Evolutionary conservation across 495 filamentous ascomycete species (phyloP), one percentile per base, ranked within the genome.

Genomic region (Diplogelasinospora grovesii): DNA sequence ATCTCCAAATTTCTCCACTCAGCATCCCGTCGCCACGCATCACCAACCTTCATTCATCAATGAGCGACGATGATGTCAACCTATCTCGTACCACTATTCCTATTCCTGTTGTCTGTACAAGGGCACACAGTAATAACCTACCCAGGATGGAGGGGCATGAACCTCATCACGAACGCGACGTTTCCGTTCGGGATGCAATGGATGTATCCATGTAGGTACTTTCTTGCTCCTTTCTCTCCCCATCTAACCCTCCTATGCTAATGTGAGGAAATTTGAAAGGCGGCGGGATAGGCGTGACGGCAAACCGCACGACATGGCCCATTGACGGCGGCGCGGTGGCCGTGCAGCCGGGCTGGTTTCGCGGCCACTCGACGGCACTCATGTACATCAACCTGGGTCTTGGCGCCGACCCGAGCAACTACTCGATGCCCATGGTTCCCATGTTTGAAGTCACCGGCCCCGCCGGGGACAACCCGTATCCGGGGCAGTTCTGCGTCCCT

Each of bases 101-200:
- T n/a, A n/a, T n/a, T n/a, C n/a, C n/a, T n/a, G n/a, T n/a, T n/a
- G n/a, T n/a, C n/a, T n/a, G n/a, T n/a, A n/a, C n/a, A n/a, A n/a
- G n/a, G n/a, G n/a, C 89, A 96, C 58, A 87, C 76, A 8, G 71
- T 92, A 54, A 81, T 95, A 59, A 79, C 80, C 26, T 96, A 95
- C 56, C 89, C 89, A 1, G 83, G 82, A 49, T 90, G 85, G 78
- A 72, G 89, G 75, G 89, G 87, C 48, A 82, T 95, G 64, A 95
- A 92, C 54, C 74, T 95, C 26, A 73, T 81, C 48, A 79, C 78
- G 26, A 89, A 86, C 58, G 79, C 77, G 14, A 75, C 76, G 13
- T 90, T 75, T 57, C 87, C 86, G 3, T 90, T 85, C 52, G 89
- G 89, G 59, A 88, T 92, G 85, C 82, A 93, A 64, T 95, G 89